These are phyloP conservation scores for Staphylotrichum tortipilum DNA, from an alignment of 495 filamentous ascomycete species.

Conservation along the genomic window DNA sequence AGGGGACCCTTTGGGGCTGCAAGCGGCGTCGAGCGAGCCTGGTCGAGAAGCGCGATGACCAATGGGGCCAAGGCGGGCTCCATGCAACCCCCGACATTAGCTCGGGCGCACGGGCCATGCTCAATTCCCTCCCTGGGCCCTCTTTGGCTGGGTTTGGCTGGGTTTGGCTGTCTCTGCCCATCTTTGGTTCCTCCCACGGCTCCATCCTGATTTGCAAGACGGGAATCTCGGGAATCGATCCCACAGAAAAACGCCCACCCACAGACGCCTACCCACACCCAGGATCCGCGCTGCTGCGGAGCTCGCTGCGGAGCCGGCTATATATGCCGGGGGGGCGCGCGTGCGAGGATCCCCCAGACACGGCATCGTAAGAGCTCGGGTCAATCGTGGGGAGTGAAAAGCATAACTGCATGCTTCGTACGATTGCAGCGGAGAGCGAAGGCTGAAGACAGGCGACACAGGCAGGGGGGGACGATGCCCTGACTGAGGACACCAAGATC, in stretches of 20 bases:
- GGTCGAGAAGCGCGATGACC: background rate
- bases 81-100: slow-evolving; percentile 11
- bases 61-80: background rate
- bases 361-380: background rate
- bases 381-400: background rate
- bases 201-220: background rate
- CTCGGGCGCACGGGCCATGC: slow-evolving; percentile 10
- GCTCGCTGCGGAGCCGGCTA: too few relatives aligned
- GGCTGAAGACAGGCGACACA: background rate
- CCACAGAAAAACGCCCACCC: too few relatives aligned
- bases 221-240: background rate
- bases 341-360: background rate
- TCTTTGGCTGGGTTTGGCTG: too few relatives aligned
- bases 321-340: too few relatives aligned
- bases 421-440: too few relatives aligned
- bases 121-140: background rate
- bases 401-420: too few relatives aligned
- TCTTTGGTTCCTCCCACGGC: background rate
- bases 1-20: background rate
- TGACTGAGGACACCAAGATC: too few relatives aligned
- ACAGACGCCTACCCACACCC: too few relatives aligned
- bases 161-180: too few relatives aligned
- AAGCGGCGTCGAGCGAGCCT: slow-evolving; percentile 7
- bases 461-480: too few relatives aligned
- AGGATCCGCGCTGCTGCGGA: too few relatives aligned